Evolutionary conservation across 345 rosid species (phyloP), one percentile per base, ranked within the genome.

Genomic region (Orychophragmus violaceus): DNA sequence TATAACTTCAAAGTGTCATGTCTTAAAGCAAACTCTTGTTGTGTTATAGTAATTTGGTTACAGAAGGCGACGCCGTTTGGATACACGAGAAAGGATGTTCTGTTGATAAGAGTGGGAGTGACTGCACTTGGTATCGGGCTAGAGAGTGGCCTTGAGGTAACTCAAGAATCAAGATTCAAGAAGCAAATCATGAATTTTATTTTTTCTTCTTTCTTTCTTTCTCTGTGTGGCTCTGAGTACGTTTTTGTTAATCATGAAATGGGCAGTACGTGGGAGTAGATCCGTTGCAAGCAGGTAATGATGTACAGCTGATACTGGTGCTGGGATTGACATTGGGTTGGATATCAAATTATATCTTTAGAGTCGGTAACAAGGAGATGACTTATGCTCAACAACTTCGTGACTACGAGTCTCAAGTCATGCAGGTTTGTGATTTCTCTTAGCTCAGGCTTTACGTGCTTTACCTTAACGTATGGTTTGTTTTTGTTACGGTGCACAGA

Each of bases 111-210:
- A 66, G 28, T 92, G 6, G 98, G 96, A 68, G 82, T 92, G 62
- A 92, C 95, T 1, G 72, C 77, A 58, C 70, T 82, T 56, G 95
- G 96, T 22, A 6, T 72, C 55, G 98, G 95, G 41, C 74, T 92
- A 77, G 81, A 92, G 80, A 84, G 82, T 78, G 98, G 98, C 69
- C 75, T 92, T 58, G 98, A 92, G 98, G 96, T 92, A 86, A 21
- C 13, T 58, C 18, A 39, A 21, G 37, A 22, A 39, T n/a, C n/a
- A n/a, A n/a, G n/a, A n/a, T n/a, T 27, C 72, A 42, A 24, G 8
- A 29, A 32, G 59, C 37, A 7, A 24, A 27, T 62, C 39, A 12
- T n/a, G 44, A 8, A 49, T 41, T 6, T 4, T 13, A 1, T n/a
- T n/a, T n/a, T n/a, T n/a, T n/a, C 0, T 3, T 41, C 7, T 42